These are phyloP conservation scores for Kazachstania psychrophila DNA, from an alignment of 805 yeast species.

Conservation along the genomic window DNA sequence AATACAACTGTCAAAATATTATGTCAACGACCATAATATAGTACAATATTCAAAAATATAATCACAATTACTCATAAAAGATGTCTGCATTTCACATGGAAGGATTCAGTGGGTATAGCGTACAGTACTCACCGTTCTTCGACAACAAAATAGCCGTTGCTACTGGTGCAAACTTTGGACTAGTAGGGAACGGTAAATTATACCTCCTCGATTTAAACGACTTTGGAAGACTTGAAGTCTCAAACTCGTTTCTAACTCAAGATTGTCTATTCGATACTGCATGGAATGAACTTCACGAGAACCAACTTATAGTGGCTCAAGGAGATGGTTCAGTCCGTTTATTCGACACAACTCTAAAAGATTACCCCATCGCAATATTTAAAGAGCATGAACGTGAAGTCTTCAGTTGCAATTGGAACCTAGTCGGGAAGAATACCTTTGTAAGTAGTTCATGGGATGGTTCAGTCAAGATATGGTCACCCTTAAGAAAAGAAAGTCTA, in stretches of 20 bases:
- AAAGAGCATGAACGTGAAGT: conserved; percentile 74
- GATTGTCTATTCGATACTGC: conserved; percentile 83
- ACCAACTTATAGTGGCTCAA: conserved; percentile 69
- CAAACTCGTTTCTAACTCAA: conserved; percentile 71
- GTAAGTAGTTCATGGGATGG: conserved; percentile 92
- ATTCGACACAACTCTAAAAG: conserved; percentile 60
- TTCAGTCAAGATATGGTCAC: conserved; percentile 68
- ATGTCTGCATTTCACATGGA: conserved; percentile 65
- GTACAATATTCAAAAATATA: no score
- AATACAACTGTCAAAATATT: no score
- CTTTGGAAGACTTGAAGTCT: conserved; percentile 50
- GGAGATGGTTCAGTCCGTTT: conserved; percentile 87
- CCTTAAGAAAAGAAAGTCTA: conserved; percentile 46
- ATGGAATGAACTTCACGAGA: conserved; percentile 88
- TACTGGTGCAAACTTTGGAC: conserved; percentile 83
- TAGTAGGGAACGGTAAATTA: conserved; percentile 88
- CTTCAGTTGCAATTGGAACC: conserved; percentile 64
- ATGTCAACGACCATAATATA: no score
- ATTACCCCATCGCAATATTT: conserved; percentile 66
- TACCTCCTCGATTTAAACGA: conserved; percentile 59
- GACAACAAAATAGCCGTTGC: conserved; percentile 88
- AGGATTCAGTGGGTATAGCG: conserved; percentile 81
- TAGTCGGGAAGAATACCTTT: conserved; percentile 57
- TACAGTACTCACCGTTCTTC: conserved; percentile 83
- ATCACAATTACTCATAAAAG: no score